Base-by-base conservation (phyloP, 805 yeast species). In the Candida hungchunana region DNA sequence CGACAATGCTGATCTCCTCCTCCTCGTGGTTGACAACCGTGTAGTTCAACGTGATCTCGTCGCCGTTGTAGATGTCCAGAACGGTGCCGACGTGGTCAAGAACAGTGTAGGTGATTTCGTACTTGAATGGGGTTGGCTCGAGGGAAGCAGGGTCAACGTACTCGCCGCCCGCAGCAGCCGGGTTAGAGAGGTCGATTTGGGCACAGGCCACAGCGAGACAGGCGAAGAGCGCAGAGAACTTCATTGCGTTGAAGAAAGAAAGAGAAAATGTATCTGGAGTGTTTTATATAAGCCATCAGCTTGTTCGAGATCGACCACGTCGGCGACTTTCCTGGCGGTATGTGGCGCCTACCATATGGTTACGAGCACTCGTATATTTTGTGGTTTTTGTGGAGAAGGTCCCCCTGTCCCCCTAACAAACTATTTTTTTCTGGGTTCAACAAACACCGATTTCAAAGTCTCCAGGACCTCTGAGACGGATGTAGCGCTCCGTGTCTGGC, bases 401-500 rank as follows among this genome's bases (percentile, higher is more conserved):
- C n/a, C n/a, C n/a, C n/a, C n/a, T n/a, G n/a, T n/a, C n/a, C n/a
- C n/a, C n/a, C n/a, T n/a, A n/a, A n/a, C n/a, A n/a, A n/a, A n/a
- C n/a, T n/a, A n/a, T 20, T 20, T 11, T 8, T 8, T 11, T 11
- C 23, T 8, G 10, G 10, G n/a, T 14, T 13, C 15, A 25, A 14
- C 27, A 25, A 9, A 13, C 10, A 18, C 59, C 63, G 7, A 59
- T 46, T 31, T 56, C 59, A 39, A 60, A 62, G 29, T 59, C 46
- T 3, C 69, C 70, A 7, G 69, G 69, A 1, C 50, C 49, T 2
- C 57, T 33, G 18, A 64, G 44, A 38, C 48, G 48, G 16, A 66
- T 34, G 36, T 44, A 64, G 28, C 69, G 67, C 32, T 85, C 80
- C 50, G 88, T 82, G 4, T 58, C 51, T 0, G 96, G 90, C 8